Conservation (phyloP, 108 stramenopile species). For the Nitzschia inconspicua region DNA sequence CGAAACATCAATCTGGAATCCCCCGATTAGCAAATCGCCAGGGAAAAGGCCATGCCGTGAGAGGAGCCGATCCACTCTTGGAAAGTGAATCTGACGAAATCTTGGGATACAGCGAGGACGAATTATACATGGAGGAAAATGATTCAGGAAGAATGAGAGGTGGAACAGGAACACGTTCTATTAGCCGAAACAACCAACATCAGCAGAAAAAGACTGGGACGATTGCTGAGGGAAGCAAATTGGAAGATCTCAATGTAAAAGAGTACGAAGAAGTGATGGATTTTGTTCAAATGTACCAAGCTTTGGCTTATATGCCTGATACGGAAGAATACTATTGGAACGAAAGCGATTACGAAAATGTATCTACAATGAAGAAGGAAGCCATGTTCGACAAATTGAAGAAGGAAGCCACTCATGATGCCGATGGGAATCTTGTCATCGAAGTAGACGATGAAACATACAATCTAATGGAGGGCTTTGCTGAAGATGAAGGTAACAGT, state of each 20-base stretch:
- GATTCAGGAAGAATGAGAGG: too few relatives aligned
- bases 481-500: not conserved
- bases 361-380: not conserved
- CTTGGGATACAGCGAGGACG: constrained; percentile 5
- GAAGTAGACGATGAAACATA: constrained; percentile 34
- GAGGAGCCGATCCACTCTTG: constrained; percentile 16
- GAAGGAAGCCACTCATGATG: constrained; percentile 24
- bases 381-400: constrained; percentile 13
- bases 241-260: constrained; percentile 12
- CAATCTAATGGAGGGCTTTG: constrained; percentile 14
- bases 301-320: constrained; percentile 2
- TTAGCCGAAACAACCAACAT: constrained; percentile 12
- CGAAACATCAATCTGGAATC: constrained; percentile 54
- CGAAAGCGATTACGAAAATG: constrained; percentile 22
- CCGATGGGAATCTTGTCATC: constrained; percentile 23
- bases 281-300: constrained; percentile 12
- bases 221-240: constrained; percentile 12
- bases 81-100: constrained; percentile 35
- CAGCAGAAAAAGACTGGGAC: constrained; percentile 10
- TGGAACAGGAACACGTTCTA: constrained; percentile 11
- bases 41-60: constrained; percentile 46
- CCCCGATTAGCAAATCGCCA: constrained; percentile 63
- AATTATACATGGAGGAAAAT: too few relatives aligned
- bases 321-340: constrained; percentile 29
- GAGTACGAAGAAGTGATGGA: constrained; percentile 13